A percentile compares a stretch with the other conserved stretches of the same genome.
Conservation (phyloP, 768 basidiomycete species). For the Cyclocybe cylindracea region DNA sequence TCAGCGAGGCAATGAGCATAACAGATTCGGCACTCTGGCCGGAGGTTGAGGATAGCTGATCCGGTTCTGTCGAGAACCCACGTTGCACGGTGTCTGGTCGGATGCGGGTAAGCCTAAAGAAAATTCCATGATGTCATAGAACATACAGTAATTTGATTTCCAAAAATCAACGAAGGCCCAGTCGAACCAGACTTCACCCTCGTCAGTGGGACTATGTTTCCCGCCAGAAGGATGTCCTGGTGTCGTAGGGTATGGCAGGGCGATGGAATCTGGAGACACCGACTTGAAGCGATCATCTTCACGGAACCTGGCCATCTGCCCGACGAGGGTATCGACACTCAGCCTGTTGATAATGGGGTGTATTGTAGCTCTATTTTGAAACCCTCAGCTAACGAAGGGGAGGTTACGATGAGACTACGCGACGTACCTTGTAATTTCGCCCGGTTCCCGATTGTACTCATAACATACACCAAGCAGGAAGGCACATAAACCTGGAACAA, state of each 20-base stretch:
- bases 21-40: conserved; percentile 76
- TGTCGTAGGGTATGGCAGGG: conserved; percentile 52
- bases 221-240: conserved; percentile 30
- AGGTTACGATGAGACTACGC: background rate
- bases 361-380: conserved; percentile 65
- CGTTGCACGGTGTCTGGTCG: conserved; percentile 72
- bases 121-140: background rate
- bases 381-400: background rate
- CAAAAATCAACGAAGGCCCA: conserved; percentile 98
- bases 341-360: conserved; percentile 89
- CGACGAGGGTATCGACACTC: conserved; percentile 86
- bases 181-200: conserved; percentile 95
- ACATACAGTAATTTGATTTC: conserved; percentile 95
- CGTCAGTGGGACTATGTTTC: conserved; percentile 48
- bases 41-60: conserved; percentile 58
- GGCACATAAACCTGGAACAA: conserved; percentile 88
- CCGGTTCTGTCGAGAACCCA: conserved; percentile 69
- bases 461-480: conserved; percentile 94
- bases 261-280: conserved; percentile 83
- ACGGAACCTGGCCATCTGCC: conserved; percentile 81
- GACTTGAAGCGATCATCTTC: conserved; percentile 94
- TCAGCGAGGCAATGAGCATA: conserved; percentile 80
- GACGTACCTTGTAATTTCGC: conserved; percentile 87
- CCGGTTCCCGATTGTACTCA: conserved; percentile 94
- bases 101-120: background rate